Evolutionary conservation across 768 basidiomycete species (phyloP), one percentile per base, ranked within the genome.

Genomic region (Coprinopsis cinerea): DNA sequence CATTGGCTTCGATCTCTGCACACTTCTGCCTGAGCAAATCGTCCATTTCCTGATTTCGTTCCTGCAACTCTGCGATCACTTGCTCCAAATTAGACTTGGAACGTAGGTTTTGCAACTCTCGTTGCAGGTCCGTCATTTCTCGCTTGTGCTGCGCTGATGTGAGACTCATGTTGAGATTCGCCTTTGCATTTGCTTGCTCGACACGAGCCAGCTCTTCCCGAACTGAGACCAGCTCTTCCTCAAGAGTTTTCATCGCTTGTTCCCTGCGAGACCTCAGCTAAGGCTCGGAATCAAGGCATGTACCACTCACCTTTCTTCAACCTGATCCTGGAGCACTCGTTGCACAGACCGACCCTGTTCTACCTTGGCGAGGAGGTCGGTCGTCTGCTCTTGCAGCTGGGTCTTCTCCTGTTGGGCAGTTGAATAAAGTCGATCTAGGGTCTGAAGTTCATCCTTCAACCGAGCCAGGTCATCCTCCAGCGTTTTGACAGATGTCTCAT

Each of bases 1-100:
- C 88, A 49, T 91, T 87, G 57, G 85, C 86, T 60, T 91, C 88
- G 49, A 91, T 88, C 66, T 91, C 88, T 13, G 72, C 64, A 52
- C 83, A 86, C 64, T 89, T 91, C 36, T 65, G 70, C 49, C 73
- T 74, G 37, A 91, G 67, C 37, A 88, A 67, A 39, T 81, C 79
- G 56, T 91, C 88, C 82, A 89, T 83, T 61, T 89, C 85, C 28
- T 69, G 74, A 57, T 82, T 85, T 55, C 77, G 79, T 59, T 86
- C 84, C 59, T 83, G 76, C 30, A 90, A 69, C 49, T 85, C 81
- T 2, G 66, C 66, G 7, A 89, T 60, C 17, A 71, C 74, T 4
- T 73, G 68, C 49, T 78, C 76, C 23, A 86, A 70, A 51, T 79
- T 75, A 2, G 81, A 78, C 48, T 73, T 72, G 4, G 77, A 70